Evolutionary conservation across 2,329 filamentous ascomycete species (phyloP).

Genomic region (Phaeomoniella chlamydospora): DNA sequence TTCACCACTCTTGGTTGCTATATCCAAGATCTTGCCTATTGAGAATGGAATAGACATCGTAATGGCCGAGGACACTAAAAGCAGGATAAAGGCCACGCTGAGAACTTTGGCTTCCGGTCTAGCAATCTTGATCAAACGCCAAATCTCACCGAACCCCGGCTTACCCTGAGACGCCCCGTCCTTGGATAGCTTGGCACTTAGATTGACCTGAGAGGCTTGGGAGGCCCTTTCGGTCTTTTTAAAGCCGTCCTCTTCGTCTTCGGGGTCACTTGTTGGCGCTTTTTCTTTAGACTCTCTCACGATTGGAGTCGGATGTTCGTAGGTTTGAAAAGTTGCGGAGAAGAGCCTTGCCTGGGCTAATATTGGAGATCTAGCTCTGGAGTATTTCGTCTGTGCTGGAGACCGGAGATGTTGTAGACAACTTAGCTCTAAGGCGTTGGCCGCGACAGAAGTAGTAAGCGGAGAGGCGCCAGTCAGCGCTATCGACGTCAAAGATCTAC

Average conservation of each 20-base stretch:
- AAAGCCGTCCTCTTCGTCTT: slow-evolving; percentile 48
- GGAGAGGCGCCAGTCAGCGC: too few relatives aligned
- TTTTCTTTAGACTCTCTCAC: slow-evolving; percentile 11
- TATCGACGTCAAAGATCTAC: too few relatives aligned
- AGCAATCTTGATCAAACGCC: slow-evolving; percentile 79
- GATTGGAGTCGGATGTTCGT: slow-evolving; percentile 9
- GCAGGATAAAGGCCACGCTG: slow-evolving; percentile 62
- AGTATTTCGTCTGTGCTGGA: too few relatives aligned
- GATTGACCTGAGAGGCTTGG: slow-evolving; percentile 76
- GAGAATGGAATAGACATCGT: slow-evolving; percentile 96
- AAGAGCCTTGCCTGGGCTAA: slow-evolving; percentile 6
- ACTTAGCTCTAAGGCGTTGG: too few relatives aligned
- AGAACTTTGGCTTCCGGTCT: slow-evolving; percentile 70
- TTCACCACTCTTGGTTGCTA: slow-evolving; percentile 51
- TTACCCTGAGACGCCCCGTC: slow-evolving; percentile 44
- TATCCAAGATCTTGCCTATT: slow-evolving; percentile 87
- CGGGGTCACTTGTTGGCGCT: slow-evolving; percentile 25
- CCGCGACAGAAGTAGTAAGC: too few relatives aligned
- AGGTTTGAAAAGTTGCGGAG: slow-evolving; percentile 5
- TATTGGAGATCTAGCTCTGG: background rate
- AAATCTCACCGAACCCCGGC: slow-evolving; percentile 57
- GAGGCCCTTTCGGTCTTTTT: slow-evolving; percentile 68
- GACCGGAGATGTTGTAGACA: too few relatives aligned
- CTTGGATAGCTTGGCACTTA: slow-evolving; percentile 75
- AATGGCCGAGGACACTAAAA: slow-evolving; percentile 79